Conservation (phyloP, 2,329 filamentous ascomycete species). For the Metarhizium anisopliae region DNA sequence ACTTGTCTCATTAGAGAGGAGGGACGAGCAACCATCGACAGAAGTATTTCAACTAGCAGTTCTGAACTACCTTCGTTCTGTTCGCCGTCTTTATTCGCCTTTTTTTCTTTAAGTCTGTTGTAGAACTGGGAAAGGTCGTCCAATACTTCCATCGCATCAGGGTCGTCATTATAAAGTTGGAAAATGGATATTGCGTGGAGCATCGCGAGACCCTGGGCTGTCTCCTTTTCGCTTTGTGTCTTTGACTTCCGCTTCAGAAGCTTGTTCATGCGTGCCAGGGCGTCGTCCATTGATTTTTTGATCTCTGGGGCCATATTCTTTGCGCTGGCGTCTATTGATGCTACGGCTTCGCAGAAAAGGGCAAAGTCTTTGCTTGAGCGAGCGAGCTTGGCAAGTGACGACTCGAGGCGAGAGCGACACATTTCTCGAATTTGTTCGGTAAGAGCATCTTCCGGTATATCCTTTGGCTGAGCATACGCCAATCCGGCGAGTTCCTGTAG, state of each 20-base stretch:
- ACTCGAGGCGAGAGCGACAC: constrained; percentile 47
- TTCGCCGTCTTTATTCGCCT: constrained; percentile 37
- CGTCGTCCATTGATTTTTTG: constrained; percentile 41
- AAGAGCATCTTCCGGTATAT: constrained; percentile 31
- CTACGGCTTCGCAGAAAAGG: constrained; percentile 44
- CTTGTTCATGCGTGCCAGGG: constrained; percentile 42
- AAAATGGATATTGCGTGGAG: constrained; percentile 78
- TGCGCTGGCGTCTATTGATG: constrained; percentile 42
- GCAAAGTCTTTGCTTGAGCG: constrained; percentile 42
- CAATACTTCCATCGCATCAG: constrained; percentile 74
- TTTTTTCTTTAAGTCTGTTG: constrained; percentile 48
- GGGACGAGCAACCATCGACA: constrained; percentile 82
- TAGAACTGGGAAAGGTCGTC: constrained; percentile 74
- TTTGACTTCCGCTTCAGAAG: constrained; percentile 34
- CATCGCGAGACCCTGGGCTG: constrained; percentile 60
- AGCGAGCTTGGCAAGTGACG: constrained; percentile 49
- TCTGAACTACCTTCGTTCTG: constrained; percentile 53
- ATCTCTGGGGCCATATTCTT: constrained; percentile 48
- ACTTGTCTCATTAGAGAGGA: constrained; percentile 80
- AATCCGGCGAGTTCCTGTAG: constrained; percentile 45
- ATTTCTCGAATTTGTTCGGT: constrained; percentile 45
- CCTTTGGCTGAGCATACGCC: constrained; percentile 41
- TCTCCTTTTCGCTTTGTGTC: constrained; percentile 26
- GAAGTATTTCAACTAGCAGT: constrained; percentile 74
- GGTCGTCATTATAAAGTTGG: constrained; percentile 82